Evolutionary conservation across 257 asterid genomes (phyloP), one percentile per base, ranked within the genome.

Genomic region (Prunella vulgaris): DNA sequence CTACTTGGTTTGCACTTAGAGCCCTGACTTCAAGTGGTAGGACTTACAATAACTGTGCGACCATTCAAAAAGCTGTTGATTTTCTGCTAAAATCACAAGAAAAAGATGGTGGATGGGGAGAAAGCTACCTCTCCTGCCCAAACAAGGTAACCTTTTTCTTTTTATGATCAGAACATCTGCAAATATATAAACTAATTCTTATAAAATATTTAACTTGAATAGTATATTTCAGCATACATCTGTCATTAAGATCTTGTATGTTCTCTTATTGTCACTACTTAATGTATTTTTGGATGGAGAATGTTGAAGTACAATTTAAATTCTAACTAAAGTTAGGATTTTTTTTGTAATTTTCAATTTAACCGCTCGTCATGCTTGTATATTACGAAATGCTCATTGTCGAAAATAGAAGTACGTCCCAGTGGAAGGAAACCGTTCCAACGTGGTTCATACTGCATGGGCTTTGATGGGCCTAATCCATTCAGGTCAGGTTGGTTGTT

Each of bases 81-180:
- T 91, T 91, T 70, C 79, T 91, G 44, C 68, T 91, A 1, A 78
- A 69, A 60, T 64, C 89, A 66, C 97, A 91, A 51, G 84, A 78
- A 13, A 81, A 66, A 2, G 82, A 89, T 73, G 97, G 97, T 44
- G 96, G 96, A 12, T 89, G 97, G 97, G 92, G 97, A 5, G 96
- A 91, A 74, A 91, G 97, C 84, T 91, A 83, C 70, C 85, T 82
- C 22, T 91, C 95, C 10, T 85, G 95, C 64, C 89, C 91, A 1
- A 83, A 81, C 7, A 89, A 82, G 96, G 97, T 91, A 63, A 44
- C 32, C 8, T 63, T 56, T 38, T 5, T 13, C 27, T 28, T 44
- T n/a, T n/a, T n/a, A n/a, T n/a, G n/a, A n/a, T n/a, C n/a, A n/a
- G 5, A 5, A 3, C 5, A 32, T 17, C 35, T 42, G 1, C 10